These are phyloP conservation scores for Adansonia rubrostipa DNA, from an alignment of 441 rosid genomes.

Conservation along the genomic window DNA sequence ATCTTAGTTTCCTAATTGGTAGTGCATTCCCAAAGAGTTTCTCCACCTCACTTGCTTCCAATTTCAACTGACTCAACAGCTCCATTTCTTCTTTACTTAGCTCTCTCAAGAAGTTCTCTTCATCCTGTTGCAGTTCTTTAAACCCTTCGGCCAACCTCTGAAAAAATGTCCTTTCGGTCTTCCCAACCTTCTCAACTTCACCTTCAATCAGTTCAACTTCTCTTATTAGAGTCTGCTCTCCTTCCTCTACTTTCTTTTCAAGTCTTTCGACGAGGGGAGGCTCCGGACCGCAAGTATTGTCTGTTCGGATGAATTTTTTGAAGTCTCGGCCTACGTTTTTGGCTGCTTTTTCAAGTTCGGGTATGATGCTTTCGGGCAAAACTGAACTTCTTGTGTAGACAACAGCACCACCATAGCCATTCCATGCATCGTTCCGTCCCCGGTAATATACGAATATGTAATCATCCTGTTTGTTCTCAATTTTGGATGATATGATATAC, in stretches of 20 bases:
- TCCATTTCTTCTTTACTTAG: conserved; percentile 83
- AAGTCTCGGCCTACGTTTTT: conserved; percentile 84
- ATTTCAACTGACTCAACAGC: conserved; percentile 59
- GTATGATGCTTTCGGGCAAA: conserved; percentile 53
- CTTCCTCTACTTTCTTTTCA: conserved; percentile 82
- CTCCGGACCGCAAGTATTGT: conserved; percentile 90
- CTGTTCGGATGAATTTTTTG: conserved; percentile 61
- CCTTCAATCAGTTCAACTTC: conserved; percentile 70
- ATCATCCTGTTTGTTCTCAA: conserved; percentile 71
- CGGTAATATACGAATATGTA: conserved; percentile 84
- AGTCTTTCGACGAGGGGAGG: conserved; percentile 90
- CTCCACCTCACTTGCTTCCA: conserved; percentile 89
- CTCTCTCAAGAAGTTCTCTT: conserved; percentile 63
- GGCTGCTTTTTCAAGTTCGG: conserved; percentile 83
- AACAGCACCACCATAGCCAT: conserved; percentile 95
- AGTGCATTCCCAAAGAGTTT: conserved; percentile 75
- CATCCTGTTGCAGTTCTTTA: conserved; percentile 65
- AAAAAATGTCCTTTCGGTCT: conserved; percentile 68
- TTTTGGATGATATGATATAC: conserved; percentile 86
- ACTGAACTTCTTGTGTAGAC: conserved; percentile 76
- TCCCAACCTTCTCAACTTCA: conserved; percentile 57
- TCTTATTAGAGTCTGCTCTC: conserved; percentile 54
- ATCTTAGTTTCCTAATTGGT: conserved; percentile 77
- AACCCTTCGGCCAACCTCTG: conserved; percentile 80
- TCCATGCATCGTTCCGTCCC: conserved; percentile 96